Evolutionary conservation across 2,329 filamentous ascomycete genomes (phyloP).

Genomic region (Fusarium sp.): DNA sequence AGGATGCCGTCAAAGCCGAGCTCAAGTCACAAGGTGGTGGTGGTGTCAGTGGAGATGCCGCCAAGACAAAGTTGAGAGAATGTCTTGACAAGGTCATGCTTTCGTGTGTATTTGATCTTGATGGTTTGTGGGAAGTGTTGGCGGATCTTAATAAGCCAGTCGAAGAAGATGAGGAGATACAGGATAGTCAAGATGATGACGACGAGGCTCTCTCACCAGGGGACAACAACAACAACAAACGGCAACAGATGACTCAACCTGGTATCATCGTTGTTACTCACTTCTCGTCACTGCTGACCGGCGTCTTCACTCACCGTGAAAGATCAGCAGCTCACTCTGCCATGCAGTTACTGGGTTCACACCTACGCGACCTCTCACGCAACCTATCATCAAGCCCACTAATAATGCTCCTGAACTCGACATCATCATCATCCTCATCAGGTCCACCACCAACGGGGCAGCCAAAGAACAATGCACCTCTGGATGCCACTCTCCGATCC

Average conservation of each 20-base stretch:
- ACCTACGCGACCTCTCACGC: slow-evolving; percentile 56
- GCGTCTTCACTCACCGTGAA: slow-evolving; percentile 60
- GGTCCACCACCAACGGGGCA: slow-evolving; percentile 2
- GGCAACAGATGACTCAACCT: not conserved
- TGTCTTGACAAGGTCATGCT: slow-evolving; percentile 61
- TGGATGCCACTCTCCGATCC: slow-evolving; percentile 59
- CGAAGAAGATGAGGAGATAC: slow-evolving; percentile 48
- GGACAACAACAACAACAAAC: slow-evolving; percentile 2
- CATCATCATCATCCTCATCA: slow-evolving; percentile 37
- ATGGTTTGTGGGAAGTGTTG: slow-evolving; percentile 65
- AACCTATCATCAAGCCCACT: slow-evolving; percentile 54
- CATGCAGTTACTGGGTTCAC: slow-evolving; percentile 57
- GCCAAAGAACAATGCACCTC: slow-evolving; percentile 13
- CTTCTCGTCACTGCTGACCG: slow-evolving; percentile 59
- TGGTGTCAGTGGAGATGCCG: slow-evolving; percentile 22
- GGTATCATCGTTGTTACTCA: slow-evolving; percentile 64
- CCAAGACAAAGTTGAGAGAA: slow-evolving; percentile 42
- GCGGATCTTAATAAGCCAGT: slow-evolving; percentile 55
- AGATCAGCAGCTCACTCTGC: slow-evolving; percentile 57
- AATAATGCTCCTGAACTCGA: slow-evolving; percentile 64
- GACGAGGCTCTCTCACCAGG: slow-evolving; percentile 33
- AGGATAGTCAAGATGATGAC: slow-evolving; percentile 48
- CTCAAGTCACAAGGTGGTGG: slow-evolving; percentile 38
- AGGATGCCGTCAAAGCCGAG: slow-evolving; percentile 52
- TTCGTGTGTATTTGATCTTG: slow-evolving; percentile 65